Conservation (phyloP, 176 grass and related monocot species). For the Zoysia pacifica region DNA sequence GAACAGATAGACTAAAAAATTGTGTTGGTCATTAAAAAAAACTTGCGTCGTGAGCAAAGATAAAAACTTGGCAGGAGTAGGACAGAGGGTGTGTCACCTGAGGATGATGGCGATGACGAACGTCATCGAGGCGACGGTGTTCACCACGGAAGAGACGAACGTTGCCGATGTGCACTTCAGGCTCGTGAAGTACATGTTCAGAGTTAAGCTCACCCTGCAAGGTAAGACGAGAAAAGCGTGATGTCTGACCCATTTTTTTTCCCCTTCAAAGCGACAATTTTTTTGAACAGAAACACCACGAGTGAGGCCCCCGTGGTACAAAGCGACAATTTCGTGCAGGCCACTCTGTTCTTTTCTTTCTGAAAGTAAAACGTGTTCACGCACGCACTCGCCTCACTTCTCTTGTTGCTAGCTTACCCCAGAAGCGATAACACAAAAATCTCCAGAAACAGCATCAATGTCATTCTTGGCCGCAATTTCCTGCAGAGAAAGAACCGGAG, state of each 20-base stretch:
- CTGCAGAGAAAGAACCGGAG: constrained; percentile 29
- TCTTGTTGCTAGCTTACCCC: constrained; percentile 49
- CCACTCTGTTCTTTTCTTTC: too few relatives aligned
- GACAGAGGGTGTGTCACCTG: constrained; percentile 27
- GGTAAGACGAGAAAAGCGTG: constrained; percentile 4
- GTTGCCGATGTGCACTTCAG: constrained; percentile 84
- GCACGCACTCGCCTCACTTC: background rate
- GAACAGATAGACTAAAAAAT: background rate
- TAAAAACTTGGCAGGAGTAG: background rate
- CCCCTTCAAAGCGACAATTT: background rate
- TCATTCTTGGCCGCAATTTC: constrained; percentile 74
- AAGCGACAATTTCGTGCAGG: background rate
- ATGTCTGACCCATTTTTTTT: background rate
- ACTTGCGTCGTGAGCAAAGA: background rate
- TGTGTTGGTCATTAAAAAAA: background rate
- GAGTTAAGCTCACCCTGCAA: constrained; percentile 82
- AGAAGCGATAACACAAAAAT: constrained; percentile 76
- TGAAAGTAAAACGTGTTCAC: background rate
- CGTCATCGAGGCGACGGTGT: constrained; percentile 72
- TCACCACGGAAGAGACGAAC: constrained; percentile 74
- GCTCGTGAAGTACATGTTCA: constrained; percentile 95
- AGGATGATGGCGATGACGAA: constrained; percentile 85
- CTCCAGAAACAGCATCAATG: constrained; percentile 72
- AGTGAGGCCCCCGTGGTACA: too few relatives aligned
- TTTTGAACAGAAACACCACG: too few relatives aligned